Evolutionary conservation across 768 basidiomycete genomes (phyloP).

Genomic region (Pleurotus tuoliensis): DNA sequence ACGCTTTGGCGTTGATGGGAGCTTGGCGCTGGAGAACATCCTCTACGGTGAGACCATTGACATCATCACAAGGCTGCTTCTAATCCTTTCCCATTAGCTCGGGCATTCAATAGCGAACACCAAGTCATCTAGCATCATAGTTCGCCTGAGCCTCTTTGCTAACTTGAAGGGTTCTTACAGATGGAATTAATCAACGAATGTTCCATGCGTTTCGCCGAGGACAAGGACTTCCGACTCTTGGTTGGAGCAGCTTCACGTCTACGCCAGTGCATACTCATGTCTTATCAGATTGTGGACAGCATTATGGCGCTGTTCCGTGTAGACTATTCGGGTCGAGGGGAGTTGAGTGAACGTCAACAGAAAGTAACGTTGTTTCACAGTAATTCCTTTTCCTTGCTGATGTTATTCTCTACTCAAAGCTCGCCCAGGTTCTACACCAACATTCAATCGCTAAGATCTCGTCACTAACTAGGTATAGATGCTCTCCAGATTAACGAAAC

Average conservation of each 20-base stretch:
- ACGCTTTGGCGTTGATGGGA: constrained; percentile 89
- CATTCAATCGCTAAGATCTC: background rate
- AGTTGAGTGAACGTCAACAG: constrained; percentile 91
- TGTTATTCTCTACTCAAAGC: constrained; percentile 34
- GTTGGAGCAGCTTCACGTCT: constrained; percentile 28
- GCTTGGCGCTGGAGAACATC: constrained; percentile 84
- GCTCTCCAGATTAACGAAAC: constrained; percentile 86
- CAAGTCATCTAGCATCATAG: constrained; percentile 46
- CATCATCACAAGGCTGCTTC: background rate
- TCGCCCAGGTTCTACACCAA: constrained; percentile 62
- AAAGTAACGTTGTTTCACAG: constrained; percentile 42
- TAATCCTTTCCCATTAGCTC: constrained; percentile 41
- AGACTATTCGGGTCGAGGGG: constrained; percentile 91
- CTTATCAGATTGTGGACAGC: constrained; percentile 80
- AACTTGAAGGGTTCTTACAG: constrained; percentile 28
- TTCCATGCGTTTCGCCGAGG: constrained; percentile 84
- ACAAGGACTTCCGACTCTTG: constrained; percentile 76
- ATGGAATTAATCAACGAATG: constrained; percentile 93
- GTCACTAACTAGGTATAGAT: constrained; percentile 42
- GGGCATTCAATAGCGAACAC: constrained; percentile 91
- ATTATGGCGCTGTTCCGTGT: constrained; percentile 97
- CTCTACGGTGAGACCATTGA: constrained; percentile 61
- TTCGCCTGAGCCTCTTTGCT: background rate
- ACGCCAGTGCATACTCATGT: constrained; percentile 11
- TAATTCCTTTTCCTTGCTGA: background rate